Percentiles rank a stretch among this genome's conserved stretches.
These are phyloP conservation scores for Alternaria incomplexa DNA, from an alignment of 2,329 filamentous ascomycete genomes.

Conservation along the genomic window DNA sequence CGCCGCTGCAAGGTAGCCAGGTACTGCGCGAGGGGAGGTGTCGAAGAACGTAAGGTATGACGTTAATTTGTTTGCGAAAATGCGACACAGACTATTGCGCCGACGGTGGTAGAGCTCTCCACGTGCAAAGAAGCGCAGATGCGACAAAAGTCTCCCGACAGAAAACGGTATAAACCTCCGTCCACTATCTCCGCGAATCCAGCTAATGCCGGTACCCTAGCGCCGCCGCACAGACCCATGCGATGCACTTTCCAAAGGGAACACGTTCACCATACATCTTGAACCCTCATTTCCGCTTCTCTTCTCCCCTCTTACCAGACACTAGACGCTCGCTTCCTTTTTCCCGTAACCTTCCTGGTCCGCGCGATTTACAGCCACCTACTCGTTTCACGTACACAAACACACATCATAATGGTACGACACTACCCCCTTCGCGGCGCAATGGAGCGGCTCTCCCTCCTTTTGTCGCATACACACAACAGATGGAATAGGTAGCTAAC, in stretches of 20 bases:
- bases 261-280: slow-evolving; percentile 14
- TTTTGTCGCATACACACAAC: background rate
- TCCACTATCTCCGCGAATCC: slow-evolving; percentile 22
- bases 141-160: background rate
- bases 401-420: slow-evolving; percentile 1
- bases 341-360: background rate
- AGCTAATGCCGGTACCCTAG: background rate
- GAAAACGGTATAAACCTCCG: slow-evolving; percentile 11
- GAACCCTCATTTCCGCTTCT: slow-evolving; percentile 1
- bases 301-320: background rate
- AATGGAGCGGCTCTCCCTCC: background rate
- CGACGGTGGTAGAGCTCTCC: background rate
- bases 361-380: background rate
- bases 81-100: background rate
- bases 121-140: background rate
- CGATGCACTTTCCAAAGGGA: slow-evolving; percentile 19
- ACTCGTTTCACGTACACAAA: background rate
- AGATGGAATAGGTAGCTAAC: background rate
- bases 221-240: slow-evolving; percentile 17
- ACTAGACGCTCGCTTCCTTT: background rate
- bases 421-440: background rate
- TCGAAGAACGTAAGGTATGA: background rate
- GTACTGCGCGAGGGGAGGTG: background rate
- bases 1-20: background rate
- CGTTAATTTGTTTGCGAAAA: background rate